A percentile compares a stretch with the other conserved stretches of the same genome.
Conservation (phyloP, 768 basidiomycete genomes). For the Chalciporus chontae region DNA sequence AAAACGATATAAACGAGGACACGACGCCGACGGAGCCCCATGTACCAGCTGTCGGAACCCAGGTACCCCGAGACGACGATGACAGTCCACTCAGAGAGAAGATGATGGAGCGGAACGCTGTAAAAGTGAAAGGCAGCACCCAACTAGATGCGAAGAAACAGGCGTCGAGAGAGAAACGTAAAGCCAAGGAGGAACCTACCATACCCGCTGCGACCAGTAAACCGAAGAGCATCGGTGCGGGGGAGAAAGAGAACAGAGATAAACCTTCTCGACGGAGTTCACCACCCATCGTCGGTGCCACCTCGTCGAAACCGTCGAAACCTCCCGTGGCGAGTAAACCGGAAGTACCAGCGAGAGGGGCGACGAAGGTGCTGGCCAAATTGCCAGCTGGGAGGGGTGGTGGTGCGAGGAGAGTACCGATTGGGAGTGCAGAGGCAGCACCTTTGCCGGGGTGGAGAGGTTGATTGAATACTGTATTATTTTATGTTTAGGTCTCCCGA, state of each 20-base stretch:
- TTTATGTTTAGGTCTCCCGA: conserved; percentile 12
- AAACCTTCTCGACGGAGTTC: conserved; percentile 31
- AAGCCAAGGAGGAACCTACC: conserved; percentile 28
- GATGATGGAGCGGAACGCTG: conserved; percentile 36
- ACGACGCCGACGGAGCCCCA: conserved; percentile 24
- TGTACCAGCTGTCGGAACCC: conserved; percentile 8
- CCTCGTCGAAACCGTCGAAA: conserved; percentile 17
- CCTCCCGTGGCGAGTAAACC: conserved; percentile 8
- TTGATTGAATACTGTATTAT: conserved; percentile 20
- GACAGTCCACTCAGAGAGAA: conserved; percentile 56
- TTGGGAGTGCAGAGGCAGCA: conserved; percentile 66
- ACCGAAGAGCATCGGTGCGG: conserved; percentile 28
- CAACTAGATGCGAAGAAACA: conserved; percentile 24
- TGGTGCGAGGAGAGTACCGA: conserved; percentile 62
- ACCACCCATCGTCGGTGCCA: conserved; percentile 17
- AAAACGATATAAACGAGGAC: conserved; percentile 13
- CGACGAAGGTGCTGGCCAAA: conserved; percentile 25
- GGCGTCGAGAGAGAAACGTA: conserved; percentile 39
- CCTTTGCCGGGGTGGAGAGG: conserved; percentile 48
- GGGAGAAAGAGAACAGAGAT: conserved; percentile 35
- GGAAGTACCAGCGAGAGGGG: conserved; percentile 10
- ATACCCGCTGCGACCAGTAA: conserved; percentile 19
- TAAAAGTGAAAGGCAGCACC: conserved; percentile 3
- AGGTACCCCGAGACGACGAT: conserved; percentile 38
- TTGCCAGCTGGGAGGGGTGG: conserved; percentile 33